Percentiles rank a stretch among this genome's conserved stretches.
These are phyloP conservation scores for Cutaneotrichosporon sp. DNA, from an alignment of 1,284 basidiomycete species.

Conservation along the genomic window DNA sequence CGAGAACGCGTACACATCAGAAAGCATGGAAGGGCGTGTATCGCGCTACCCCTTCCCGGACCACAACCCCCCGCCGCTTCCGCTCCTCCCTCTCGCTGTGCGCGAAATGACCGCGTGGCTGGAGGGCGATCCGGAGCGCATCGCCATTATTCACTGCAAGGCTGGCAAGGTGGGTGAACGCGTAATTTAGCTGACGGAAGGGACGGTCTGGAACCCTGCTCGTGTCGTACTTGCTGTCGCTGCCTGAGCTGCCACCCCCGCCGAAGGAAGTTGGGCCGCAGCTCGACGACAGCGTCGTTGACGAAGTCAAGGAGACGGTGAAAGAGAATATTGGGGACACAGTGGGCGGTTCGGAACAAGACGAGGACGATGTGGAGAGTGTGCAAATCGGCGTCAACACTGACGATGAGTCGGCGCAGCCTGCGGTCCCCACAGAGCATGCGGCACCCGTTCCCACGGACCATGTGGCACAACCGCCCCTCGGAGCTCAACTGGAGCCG, in stretches of 20 bases:
- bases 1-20: slow-evolving; percentile 51
- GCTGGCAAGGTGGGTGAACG: slow-evolving; percentile 54
- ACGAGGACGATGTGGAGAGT: slow-evolving; percentile 4
- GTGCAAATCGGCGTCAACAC: slow-evolving; percentile 4
- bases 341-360: not conserved
- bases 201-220: slow-evolving; percentile 76
- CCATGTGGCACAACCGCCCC: not conserved
- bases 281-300: not conserved
- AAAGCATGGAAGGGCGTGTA: slow-evolving; percentile 55
- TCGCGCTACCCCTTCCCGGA: slow-evolving; percentile 84
- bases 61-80: slow-evolving; percentile 79
- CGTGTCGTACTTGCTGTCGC: slow-evolving; percentile 69
- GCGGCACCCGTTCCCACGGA: no score
- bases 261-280: slow-evolving; percentile 37
- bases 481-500: not conserved
- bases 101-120: slow-evolving; percentile 77
- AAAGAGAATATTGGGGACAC: not conserved
- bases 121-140: slow-evolving; percentile 60
- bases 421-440: no score
- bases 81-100: slow-evolving; percentile 67
- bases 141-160: slow-evolving; percentile 85
- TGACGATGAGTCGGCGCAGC: not conserved
- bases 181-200: slow-evolving; percentile 48
- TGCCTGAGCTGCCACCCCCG: slow-evolving; percentile 53
- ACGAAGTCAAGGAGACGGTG: not conserved